phyloP scores from a whole-genome alignment of 2,329 filamentous ascomycete species.

The Scytalidium sp. region DNA sequence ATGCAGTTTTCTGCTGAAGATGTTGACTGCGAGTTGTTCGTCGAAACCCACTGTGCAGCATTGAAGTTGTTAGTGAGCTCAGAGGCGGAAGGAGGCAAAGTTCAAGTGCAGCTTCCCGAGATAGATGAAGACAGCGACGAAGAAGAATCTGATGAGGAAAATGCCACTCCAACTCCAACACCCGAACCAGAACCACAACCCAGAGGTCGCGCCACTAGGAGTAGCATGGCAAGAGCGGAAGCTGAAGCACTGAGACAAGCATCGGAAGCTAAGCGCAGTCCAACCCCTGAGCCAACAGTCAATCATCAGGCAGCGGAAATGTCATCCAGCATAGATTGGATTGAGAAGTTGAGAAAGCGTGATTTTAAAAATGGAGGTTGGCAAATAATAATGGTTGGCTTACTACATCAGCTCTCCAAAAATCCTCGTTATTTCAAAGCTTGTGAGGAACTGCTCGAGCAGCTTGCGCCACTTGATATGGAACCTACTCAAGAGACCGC shows the following conservation, averaged over 20 bases:
- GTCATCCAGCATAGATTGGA: slow-evolving; percentile 73
- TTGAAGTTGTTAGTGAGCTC: slow-evolving; percentile 81
- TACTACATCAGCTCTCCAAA: slow-evolving; percentile 81
- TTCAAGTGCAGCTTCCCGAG: slow-evolving; percentile 76
- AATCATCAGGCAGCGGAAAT: slow-evolving; percentile 74
- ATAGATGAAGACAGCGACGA: slow-evolving; percentile 70
- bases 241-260: slow-evolving; percentile 65
- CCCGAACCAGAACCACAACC: slow-evolving; percentile 71
- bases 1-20: slow-evolving; percentile 75
- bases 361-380: slow-evolving; percentile 88
- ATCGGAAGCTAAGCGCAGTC: slow-evolving; percentile 37
- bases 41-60: slow-evolving; percentile 88
- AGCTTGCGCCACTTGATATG: slow-evolving; percentile 75
- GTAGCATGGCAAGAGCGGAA: slow-evolving; percentile 80
- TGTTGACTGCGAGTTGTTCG: slow-evolving; percentile 76
- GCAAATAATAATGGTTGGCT: slow-evolving; percentile 84
- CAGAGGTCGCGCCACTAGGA: slow-evolving; percentile 71
- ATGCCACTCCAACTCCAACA: slow-evolving; percentile 50
- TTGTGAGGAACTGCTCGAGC: slow-evolving; percentile 76
- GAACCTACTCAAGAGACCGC: slow-evolving; percentile 77
- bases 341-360: slow-evolving; percentile 76
- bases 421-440: slow-evolving; percentile 64
- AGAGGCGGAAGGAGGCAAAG: slow-evolving; percentile 71
- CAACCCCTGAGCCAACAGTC: slow-evolving; percentile 38
- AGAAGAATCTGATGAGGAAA: slow-evolving; percentile 57